Base-by-base conservation (phyloP, 2,329 filamentous ascomycete genomes). In the Simplicillium sp. region DNA sequence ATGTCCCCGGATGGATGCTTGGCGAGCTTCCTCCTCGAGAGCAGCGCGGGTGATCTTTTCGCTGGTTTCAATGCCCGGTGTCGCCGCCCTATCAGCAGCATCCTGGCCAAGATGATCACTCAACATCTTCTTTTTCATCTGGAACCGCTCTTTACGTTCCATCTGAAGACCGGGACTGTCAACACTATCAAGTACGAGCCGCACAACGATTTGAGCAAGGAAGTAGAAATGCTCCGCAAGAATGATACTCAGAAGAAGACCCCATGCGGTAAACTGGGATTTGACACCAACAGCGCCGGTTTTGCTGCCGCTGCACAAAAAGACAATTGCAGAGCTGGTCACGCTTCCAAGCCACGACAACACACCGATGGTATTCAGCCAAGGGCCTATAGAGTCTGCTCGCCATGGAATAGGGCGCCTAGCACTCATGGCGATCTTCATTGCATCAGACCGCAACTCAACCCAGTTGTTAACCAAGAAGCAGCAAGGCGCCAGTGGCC, bases 381-480 rank as follows among this genome's bases (percentile, higher is more conserved):
- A 97, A 1, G 92, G 89, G 0, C 92, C 92, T 50, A 98, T 97
- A 1, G 86, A 92, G 63, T 97, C 92, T 2, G 87, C 81, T 40
- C 92, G 80, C 75, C 84, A 87, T 1, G 92, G 92, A 31, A 86
- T 87, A 0, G 92, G 92, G 3, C 92, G 81, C 54, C 90, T 84
- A 70, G 87, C 89, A 59, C 89, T 84, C 37, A 87, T 73, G 42
- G 88, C 88, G 52, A 97, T 94, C 61, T 98, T 98, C 65, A 95
- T 75, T 2, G 90, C 89, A 56, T 98, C 92, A 1, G 87, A 87
- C 34, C 92, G 84, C 32, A 97, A 75, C 58, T 97, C 92, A 43
- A 98, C 68, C 88, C 90, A 97, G 65, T 97, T 94, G 66, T 97
- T 97, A 61, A 92, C 68, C 11, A 97, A 67, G 66, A 97, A 97